These are phyloP conservation scores for Eucalyptus victrix DNA, from an alignment of 345 rosid genomes.

Conservation along the genomic window DNA sequence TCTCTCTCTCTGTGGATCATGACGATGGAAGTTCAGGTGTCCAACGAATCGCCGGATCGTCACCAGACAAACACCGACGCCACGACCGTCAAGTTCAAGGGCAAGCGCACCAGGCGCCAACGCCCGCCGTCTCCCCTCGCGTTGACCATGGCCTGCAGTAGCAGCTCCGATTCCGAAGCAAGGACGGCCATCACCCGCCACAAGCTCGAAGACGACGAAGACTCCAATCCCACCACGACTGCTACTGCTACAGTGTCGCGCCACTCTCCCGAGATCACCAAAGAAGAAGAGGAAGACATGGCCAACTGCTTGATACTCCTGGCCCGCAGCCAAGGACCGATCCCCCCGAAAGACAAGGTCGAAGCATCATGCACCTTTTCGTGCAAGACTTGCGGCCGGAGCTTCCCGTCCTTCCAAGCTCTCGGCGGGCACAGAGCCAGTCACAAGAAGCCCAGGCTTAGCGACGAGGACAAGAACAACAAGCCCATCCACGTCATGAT, in stretches of 20 bases:
- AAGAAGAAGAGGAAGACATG: conserved; percentile 49
- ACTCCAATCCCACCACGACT: background rate
- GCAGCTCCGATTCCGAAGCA: background rate
- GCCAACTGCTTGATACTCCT: conserved; percentile 59
- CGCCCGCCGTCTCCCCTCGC: conserved; percentile 34
- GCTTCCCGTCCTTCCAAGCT: conserved; percentile 88
- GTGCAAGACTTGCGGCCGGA: conserved; percentile 80
- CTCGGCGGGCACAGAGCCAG: conserved; percentile 90
- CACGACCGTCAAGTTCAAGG: conserved; percentile 5
- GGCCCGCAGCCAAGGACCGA: conserved; percentile 20
- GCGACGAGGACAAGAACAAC: background rate
- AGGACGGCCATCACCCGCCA: background rate
- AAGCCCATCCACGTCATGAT: background rate
- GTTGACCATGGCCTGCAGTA: conserved; percentile 11
- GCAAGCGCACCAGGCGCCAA: conserved; percentile 71
- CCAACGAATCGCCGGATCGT: background rate
- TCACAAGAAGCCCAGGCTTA: conserved; percentile 62
- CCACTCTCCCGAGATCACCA: background rate
- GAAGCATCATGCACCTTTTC: conserved; percentile 11
- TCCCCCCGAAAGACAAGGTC: background rate
- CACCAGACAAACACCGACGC: background rate
- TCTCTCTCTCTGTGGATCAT: background rate
- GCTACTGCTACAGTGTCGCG: background rate
- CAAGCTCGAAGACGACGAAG: background rate
- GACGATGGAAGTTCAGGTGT: conserved; percentile 9